Base-by-base conservation (phyloP, 225 moss, liverwort and hornwort genomes). In the Polytrichum formosum region DNA sequence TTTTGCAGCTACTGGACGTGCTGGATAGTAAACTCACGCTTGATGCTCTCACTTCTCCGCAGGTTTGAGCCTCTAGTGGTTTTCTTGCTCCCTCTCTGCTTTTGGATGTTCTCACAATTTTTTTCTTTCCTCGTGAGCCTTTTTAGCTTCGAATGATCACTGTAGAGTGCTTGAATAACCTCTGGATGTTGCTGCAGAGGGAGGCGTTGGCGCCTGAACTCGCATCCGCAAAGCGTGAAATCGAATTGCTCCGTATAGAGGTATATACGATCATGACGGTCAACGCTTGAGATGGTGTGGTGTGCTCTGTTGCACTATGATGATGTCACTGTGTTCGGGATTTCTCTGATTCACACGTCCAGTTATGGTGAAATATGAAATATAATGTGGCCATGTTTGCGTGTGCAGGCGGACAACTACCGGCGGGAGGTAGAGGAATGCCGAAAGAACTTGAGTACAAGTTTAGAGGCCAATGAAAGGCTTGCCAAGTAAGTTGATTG, bases 351-450 rank as follows among this genome's bases (percentile, higher is more conserved):
- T 13, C 4, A 46, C 46, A 46, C 46, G 13, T 46, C 46, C 46
- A 46, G 46, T 46, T 13, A 46, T 16, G 13, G 46, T 46, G 46
- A 46, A 46, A 46, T 16, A 46, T 46, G 13, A 46, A 46, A 46
- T 46, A 16, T 16, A 13, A 37, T 46, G 13, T 63, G 7, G 27
- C 23, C 21, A 63, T 17, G 16, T 63, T 18, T 63, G n/a, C 63
- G 54, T 56, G 54, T 53, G 60, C 88, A 95, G 95, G 82, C 86
- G 54, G 90, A 91, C 33, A 93, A 84, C 67, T 91, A 93, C 83
- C 84, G 87, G 68, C 87, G 88, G 68, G 93, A 96, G 75, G 79
- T 96, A 30, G 93, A 96, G 64, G 96, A 96, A 59, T 93, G 93
- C 71, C 88, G 93, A 69, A 85, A 78, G 67, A 93, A 91, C 59